Base-by-base conservation (phyloP, 1,284 basidiomycete species). In the Trametes versicolor region DNA sequence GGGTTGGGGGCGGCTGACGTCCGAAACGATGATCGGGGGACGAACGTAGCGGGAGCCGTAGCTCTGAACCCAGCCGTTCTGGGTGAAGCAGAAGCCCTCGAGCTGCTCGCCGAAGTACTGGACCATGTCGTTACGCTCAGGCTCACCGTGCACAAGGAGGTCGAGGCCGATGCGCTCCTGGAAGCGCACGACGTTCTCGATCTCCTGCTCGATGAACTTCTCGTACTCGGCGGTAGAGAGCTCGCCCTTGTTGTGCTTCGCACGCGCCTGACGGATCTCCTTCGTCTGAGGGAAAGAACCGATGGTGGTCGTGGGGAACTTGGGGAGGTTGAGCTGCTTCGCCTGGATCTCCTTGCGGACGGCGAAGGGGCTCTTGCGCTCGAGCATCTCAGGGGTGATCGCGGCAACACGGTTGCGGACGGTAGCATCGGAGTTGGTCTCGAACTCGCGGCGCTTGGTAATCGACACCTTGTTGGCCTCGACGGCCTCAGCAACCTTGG, bases 221-320 rank as follows among this genome's bases (percentile, higher is more conserved):
- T 99, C 96, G 84, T 99, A 99, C 82, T 99, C 85, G 68, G 87
- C 89, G 76, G 88, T 79, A 67, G 92, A 92, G 78, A 99, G 86
- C 78, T 98, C 96, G 73, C 91, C 90, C 87, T 99, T 99, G 82
- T 87, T 90, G 77, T 97, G 89, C 84, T 95, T 97, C 72, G 96
- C 91, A 85, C 97, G 97, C 74, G 96, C 96, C 74, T 87, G 85
- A 82, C 97, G 96, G 75, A 99, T 99, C 83, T 99, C 97, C 84
- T 98, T 98, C 79, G 98, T 99, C 92, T 99, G 96, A 74, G 95
- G 95, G 94, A 98, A 99, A 50, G 97, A 99, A 70, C 97, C 97
- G 74, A 99, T 99, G 74, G 97, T 99, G 71, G 97, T 99, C 73
- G 97, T 99, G 67, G 97, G 96, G 92, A 99, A 99, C 81, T 92